phyloP scores from a whole-genome alignment of 2,329 filamentous ascomycete genomes.

The Calonectria crousiana region DNA sequence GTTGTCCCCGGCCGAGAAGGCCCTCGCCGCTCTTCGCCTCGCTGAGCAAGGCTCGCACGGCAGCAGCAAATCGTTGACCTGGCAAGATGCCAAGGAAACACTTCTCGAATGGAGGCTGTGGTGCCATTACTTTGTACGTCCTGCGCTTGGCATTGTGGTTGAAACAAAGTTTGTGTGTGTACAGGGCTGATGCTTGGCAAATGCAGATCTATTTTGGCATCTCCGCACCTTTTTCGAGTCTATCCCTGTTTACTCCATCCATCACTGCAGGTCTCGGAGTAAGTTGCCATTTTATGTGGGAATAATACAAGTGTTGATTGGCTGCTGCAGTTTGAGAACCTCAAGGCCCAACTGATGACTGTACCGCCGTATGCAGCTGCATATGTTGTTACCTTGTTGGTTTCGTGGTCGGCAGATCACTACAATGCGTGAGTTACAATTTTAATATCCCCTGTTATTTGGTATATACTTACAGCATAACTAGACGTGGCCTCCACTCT shows the following conservation, averaged over 20 bases:
- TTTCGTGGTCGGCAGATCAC: slow-evolving; percentile 70
- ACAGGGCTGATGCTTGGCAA: background rate
- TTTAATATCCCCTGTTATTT: accelerated
- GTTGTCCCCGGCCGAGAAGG: slow-evolving; percentile 67
- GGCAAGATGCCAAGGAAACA: slow-evolving; percentile 75
- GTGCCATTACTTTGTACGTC: slow-evolving; percentile 65
- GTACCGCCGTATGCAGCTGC: slow-evolving; percentile 72
- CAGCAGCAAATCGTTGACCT: slow-evolving; percentile 69
- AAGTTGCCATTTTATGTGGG: background rate
- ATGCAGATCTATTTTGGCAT: slow-evolving; percentile 58
- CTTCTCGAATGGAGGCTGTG: slow-evolving; percentile 75
- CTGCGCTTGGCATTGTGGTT: background rate
- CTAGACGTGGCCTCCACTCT: slow-evolving; percentile 53
- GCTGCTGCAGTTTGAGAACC: slow-evolving; percentile 37
- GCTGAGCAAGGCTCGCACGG: slow-evolving; percentile 54
- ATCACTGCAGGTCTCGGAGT: slow-evolving; percentile 64
- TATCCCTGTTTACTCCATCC: slow-evolving; percentile 70
- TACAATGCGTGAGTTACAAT: slow-evolving; percentile 56
- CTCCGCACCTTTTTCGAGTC: slow-evolving; percentile 65
- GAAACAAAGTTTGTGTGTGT: background rate
- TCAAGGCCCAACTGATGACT: slow-evolving; percentile 71
- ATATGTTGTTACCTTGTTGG: slow-evolving; percentile 55
- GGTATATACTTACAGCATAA: background rate
- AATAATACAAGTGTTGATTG: slow-evolving; percentile 23
- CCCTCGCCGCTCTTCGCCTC: slow-evolving; percentile 57